Conservation (phyloP, 768 basidiomycete genomes). For the Rhodotorula kratochvilovae region DNA sequence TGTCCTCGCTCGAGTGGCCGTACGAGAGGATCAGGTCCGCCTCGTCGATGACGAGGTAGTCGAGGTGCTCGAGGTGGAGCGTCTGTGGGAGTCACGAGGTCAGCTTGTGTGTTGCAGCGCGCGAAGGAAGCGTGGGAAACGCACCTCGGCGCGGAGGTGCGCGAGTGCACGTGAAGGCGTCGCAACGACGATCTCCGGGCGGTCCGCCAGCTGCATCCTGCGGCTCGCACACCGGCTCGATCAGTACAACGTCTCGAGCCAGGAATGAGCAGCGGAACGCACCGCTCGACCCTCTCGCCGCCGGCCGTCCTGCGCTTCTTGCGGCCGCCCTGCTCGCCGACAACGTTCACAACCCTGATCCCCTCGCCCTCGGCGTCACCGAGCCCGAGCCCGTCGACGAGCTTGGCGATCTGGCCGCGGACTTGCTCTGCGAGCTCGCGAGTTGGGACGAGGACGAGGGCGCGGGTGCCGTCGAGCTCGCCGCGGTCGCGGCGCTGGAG, state of each 20-base stretch:
- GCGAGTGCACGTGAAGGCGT: conserved; percentile 69
- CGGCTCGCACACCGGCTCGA: too few relatives aligned
- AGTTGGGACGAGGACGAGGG: conserved; percentile 61
- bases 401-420: conserved; percentile 59
- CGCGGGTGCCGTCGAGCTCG: conserved; percentile 56
- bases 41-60: conserved; percentile 91
- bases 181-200: conserved; percentile 72
- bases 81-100: conserved; percentile 50
- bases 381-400: conserved; percentile 63
- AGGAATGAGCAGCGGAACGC: conserved; percentile 19
- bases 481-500: conserved; percentile 47
- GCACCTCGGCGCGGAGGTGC: conserved; percentile 66
- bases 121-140: conserved; percentile 25
- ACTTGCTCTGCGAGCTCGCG: conserved; percentile 91
- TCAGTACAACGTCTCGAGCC: too few relatives aligned
- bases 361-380: conserved; percentile 55
- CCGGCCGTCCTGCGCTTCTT: conserved; percentile 35
- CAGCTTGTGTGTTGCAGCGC: neutral
- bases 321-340: conserved; percentile 48
- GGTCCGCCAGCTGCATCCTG: conserved; percentile 57
- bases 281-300: conserved; percentile 47
- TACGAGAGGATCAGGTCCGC: conserved; percentile 96
- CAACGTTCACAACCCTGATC: conserved; percentile 67
- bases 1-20: conserved; percentile 81
- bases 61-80: conserved; percentile 62